Evolutionary conservation across 2,329 filamentous ascomycete species (phyloP).

Genomic region (Fusarium sp.): DNA sequence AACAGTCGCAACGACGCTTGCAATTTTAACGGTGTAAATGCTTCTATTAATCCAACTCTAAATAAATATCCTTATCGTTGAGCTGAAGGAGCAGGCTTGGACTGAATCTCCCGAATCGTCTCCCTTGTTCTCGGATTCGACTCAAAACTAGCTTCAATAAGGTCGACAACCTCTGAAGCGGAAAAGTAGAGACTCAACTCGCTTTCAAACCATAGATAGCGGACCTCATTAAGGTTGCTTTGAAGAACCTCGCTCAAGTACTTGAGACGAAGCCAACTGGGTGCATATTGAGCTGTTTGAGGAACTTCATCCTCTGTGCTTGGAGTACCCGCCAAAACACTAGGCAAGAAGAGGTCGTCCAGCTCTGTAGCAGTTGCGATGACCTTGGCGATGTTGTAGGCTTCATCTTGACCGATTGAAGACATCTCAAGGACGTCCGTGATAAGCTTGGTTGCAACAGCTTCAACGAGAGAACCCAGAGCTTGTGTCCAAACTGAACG

Average conservation of each 20-base stretch:
- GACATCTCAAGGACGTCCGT: constrained; percentile 70
- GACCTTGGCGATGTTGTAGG: constrained; percentile 68
- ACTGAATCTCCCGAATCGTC: constrained; percentile 67
- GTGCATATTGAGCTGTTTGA: constrained; percentile 69
- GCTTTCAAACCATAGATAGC: constrained; percentile 72
- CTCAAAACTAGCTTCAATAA: constrained; percentile 73
- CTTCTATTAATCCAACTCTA: not conserved
- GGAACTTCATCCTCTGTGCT: constrained; percentile 57
- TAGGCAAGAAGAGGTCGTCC: constrained; percentile 69
- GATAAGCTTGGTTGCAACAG: constrained; percentile 69
- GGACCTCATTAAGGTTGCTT: constrained; percentile 72
- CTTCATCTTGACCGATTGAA: constrained; percentile 71
- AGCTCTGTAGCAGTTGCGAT: constrained; percentile 68
- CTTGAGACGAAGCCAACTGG: constrained; percentile 71
- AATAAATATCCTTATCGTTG: not conserved
- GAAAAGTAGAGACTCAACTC: constrained; percentile 73
- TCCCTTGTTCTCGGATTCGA: constrained; percentile 69
- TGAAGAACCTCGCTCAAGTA: constrained; percentile 73
- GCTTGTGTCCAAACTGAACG: constrained; percentile 72
- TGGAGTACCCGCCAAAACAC: constrained; percentile 47
- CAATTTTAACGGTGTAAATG: not conserved
- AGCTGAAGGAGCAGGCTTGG: constrained; percentile 57
- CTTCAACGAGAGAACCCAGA: constrained; percentile 68
- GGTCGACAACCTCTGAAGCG: constrained; percentile 69
- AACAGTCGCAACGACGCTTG: not conserved